Evolutionary conservation across 768 basidiomycete genomes (phyloP).

Genomic region (Tricholoma hemisulphureum): DNA sequence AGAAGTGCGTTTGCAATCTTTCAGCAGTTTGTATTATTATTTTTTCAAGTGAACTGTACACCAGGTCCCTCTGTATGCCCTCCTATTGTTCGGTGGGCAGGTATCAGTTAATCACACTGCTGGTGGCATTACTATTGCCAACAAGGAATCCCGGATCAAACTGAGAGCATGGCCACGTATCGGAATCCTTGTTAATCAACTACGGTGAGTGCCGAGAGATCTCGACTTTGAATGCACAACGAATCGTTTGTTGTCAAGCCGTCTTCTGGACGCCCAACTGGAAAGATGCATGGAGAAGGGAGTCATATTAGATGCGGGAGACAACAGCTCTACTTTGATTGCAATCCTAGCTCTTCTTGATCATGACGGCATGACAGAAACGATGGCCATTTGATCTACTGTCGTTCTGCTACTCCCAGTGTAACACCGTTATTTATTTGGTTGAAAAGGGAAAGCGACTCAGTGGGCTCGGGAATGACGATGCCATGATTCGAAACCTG

Average conservation of each 20-base stretch:
- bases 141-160: conserved; percentile 52
- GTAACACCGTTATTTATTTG: too few relatives aligned
- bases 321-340: conserved; percentile 51
- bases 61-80: conserved; percentile 83
- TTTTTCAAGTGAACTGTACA: neutral
- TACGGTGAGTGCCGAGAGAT: conserved; percentile 50
- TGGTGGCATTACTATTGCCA: conserved; percentile 69
- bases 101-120: conserved; percentile 77
- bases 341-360: conserved; percentile 34
- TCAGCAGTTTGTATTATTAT: neutral
- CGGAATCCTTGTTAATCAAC: conserved; percentile 83
- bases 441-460: too few relatives aligned
- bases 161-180: conserved; percentile 87
- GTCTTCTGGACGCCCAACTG: conserved; percentile 69
- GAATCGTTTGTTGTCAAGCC: conserved; percentile 35
- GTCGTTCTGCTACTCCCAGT: too few relatives aligned
- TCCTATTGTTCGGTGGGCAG: conserved; percentile 81
- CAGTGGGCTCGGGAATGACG: too few relatives aligned
- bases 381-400: too few relatives aligned
- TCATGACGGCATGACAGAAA: conserved; percentile 20
- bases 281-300: conserved; percentile 64
- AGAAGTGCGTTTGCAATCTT: conserved; percentile 49
- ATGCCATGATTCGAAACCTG: too few relatives aligned
- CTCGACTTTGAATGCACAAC: neutral
- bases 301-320: conserved; percentile 41